These are phyloP conservation scores for Acanthamoeba castellanii DNA, from an alignment of 208 protist species.

Conservation along the genomic window DNA sequence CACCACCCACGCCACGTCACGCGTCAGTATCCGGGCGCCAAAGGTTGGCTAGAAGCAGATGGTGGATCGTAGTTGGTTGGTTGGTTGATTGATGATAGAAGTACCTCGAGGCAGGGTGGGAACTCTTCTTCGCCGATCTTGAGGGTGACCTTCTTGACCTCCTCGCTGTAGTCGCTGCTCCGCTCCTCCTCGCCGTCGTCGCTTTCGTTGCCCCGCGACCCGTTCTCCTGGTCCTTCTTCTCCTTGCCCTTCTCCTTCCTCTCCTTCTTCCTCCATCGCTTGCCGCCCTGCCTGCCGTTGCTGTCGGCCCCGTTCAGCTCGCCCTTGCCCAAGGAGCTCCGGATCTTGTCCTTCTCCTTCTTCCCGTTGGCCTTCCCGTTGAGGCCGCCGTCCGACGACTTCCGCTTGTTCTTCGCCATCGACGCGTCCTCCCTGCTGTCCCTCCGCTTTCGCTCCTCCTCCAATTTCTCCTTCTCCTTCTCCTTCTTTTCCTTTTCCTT, in stretches of 20 bases:
- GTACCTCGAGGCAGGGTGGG: neutral
- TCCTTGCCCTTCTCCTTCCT: neutral
- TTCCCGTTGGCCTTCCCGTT: neutral
- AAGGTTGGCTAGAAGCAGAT: too few species aligned
- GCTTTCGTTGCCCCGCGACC: constrained; percentile 15
- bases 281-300: neutral
- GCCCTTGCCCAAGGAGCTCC: neutral
- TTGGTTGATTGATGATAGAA: too few species aligned
- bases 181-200: constrained; percentile 15
- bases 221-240: neutral
- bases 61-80: too few species aligned
- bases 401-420: constrained; percentile 10
- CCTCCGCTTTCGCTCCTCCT: neutral
- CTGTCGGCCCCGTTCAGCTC: neutral
- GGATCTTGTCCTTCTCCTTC: constrained; percentile 20
- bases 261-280: constrained; percentile 39
- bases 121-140: constrained; percentile 6
- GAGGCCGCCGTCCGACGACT: neutral
- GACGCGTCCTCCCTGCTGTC: neutral
- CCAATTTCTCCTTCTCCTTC: neutral
- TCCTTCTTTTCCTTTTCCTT: constrained; percentile 9
- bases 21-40: too few species aligned
- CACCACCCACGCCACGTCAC: neutral
- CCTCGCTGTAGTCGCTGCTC: constrained; percentile 19
- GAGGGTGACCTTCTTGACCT: neutral